Evolutionary conservation across 2,329 filamentous ascomycete species (phyloP), one percentile per base, ranked within the genome.

Genomic region (Colletotrichum sp.): DNA sequence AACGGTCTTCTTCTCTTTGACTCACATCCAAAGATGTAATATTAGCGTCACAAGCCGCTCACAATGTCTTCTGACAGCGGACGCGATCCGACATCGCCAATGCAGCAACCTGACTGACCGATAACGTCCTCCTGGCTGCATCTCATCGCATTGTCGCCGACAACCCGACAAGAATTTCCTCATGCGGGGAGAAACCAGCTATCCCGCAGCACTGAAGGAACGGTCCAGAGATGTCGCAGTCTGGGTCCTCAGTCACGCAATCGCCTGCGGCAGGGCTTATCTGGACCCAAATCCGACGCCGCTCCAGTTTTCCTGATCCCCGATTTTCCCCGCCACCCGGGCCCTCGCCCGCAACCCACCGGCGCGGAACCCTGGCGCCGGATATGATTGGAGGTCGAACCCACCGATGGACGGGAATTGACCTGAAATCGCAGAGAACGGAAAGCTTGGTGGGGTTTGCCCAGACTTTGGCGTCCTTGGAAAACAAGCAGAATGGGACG

Each of bases 221-320:
- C 18, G 34, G 30, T 64, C 16, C n/a, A 28, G 8, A 68, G n/a
- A 73, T 76, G 70, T 76, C 73, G 73, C 71, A 44, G 70, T 68
- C 70, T 73, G 73, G 73, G 26, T 15, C 44, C 28, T 64, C 44
- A 62, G 73, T 76, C 73, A 76, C 73, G 73, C 73, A 73, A 76
- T 73, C 57, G 73, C 70, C 18, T 64, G 12, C 21, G 21, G 59
- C 73, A 76, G 70, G 73, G 70, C 44, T 52, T 65, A 26, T 76
- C 64, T 65, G 57, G 70, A 52, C 34, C 64, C 26, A 26, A 32
- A 55, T 28, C 26, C 70, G 39, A 34, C 21, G 15, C 4, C 44
- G 7, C 44, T 12, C 63, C 57, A 57, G 34, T 60, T 70, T 49
- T 26, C 21, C n/a, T 65, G 32, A 21, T 24, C n/a, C 32, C 57